phyloP scores from a whole-genome alignment of 1,139 yeast genomes.

The Taphrina flavorubra region DNA sequence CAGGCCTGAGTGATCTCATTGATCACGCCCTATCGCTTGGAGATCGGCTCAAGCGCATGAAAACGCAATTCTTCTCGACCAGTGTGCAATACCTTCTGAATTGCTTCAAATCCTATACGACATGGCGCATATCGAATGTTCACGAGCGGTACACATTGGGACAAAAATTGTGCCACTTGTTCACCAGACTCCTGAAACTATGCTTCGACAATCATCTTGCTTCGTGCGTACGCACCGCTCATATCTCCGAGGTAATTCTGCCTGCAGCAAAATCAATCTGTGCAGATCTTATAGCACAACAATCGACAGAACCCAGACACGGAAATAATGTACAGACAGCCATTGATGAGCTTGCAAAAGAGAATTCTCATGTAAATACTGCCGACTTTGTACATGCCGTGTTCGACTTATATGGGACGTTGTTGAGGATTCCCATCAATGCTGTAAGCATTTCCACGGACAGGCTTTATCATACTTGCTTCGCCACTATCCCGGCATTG shows the following conservation, averaged over 20 bases:
- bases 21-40: constrained; percentile 11
- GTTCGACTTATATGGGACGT: neutral
- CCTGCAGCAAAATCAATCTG: constrained; percentile 3
- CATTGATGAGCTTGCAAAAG: neutral
- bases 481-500: neutral
- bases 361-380: neutral
- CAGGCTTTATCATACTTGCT: neutral
- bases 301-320: neutral
- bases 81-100: constrained; percentile 3
- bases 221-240: neutral
- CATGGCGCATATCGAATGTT: constrained; percentile 5
- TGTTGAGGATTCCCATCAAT: constrained; percentile 1
- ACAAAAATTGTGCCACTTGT: constrained; percentile 1
- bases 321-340: neutral
- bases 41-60: neutral
- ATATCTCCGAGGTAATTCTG: neutral
- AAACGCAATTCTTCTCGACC: neutral
- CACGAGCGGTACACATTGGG: neutral
- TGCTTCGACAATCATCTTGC: constrained; percentile 1
- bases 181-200: neutral
- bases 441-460: neutral
- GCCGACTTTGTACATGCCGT: neutral
- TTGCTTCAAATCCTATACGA: constrained; percentile 3
- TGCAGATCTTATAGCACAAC: neutral
- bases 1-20: neutral